Evolutionary conservation across 1,139 yeast genomes (phyloP).

Genomic region (Taiozyma onychis): DNA sequence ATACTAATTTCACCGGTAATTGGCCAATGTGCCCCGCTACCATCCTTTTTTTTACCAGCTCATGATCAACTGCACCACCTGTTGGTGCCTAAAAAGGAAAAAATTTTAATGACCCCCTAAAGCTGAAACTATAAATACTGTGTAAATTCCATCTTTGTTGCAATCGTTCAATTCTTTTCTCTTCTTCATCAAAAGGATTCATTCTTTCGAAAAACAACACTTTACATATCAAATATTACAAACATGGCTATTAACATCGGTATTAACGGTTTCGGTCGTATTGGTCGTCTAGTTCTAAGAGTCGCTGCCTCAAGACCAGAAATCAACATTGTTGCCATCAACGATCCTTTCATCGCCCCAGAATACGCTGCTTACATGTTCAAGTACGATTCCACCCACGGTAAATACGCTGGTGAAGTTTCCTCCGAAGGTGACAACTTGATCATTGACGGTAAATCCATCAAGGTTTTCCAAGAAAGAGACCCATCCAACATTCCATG

Average conservation of each 20-base stretch:
- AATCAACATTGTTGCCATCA: slow-evolving; percentile 69
- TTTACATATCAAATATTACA: not conserved
- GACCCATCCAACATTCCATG: slow-evolving; percentile 81
- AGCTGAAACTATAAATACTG: not conserved
- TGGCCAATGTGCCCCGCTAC: not conserved
- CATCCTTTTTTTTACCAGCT: not conserved
- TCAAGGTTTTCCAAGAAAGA: slow-evolving; percentile 67
- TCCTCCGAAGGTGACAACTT: slow-evolving; percentile 48
- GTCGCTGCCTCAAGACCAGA: slow-evolving; percentile 63
- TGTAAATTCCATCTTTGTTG: not conserved
- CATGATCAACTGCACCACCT: not conserved
- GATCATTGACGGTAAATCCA: slow-evolving; percentile 62
- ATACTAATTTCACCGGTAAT: not conserved
- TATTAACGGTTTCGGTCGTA: slow-evolving; percentile 89
- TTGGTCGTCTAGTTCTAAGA: slow-evolving; percentile 79
- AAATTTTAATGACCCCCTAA: not conserved
- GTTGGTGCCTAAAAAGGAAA: not conserved
- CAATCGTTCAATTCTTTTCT: not conserved
- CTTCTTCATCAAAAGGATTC: not conserved
- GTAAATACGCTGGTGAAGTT: slow-evolving; percentile 67
- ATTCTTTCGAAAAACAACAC: not conserved
- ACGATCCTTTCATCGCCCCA: slow-evolving; percentile 78
- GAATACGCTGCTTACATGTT: slow-evolving; percentile 86
- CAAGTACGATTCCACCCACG: slow-evolving; percentile 87
- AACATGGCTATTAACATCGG: slow-evolving; percentile 45